Evolutionary conservation across 2,329 filamentous ascomycete species (phyloP).

Genomic region (Sporothrix pallida): DNA sequence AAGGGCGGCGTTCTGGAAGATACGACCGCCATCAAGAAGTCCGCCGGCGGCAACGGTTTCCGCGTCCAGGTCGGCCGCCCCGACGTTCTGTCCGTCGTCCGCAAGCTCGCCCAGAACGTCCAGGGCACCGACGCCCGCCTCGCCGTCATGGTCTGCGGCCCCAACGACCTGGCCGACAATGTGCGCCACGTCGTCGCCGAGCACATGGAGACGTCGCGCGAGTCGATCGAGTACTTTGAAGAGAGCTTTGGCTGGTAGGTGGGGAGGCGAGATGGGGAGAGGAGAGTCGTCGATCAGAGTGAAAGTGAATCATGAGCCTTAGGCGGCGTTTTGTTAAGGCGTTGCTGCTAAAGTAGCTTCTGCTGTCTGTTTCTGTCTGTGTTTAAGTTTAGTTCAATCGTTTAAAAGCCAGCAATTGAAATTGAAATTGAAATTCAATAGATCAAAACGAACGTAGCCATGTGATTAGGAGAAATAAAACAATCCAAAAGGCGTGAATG

Average conservation of each 20-base stretch:
- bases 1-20: not conserved
- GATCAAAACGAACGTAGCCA: not conserved
- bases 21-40: not conserved
- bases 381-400: not conserved
- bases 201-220: constrained; percentile 32
- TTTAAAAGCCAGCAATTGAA: constrained; percentile 4
- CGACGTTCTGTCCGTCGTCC: constrained; percentile 31
- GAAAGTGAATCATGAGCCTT: too few relatives aligned
- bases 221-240: constrained; percentile 38
- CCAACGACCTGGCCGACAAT: constrained; percentile 34
- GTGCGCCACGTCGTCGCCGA: constrained; percentile 31
- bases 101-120: constrained; percentile 22
- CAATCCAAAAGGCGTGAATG: not conserved
- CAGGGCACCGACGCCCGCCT: constrained; percentile 30
- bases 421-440: not conserved
- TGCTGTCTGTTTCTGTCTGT: not conserved
- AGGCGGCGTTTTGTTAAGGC: not conserved
- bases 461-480: not conserved
- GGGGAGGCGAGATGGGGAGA: not conserved
- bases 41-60: not conserved
- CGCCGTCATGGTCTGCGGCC: constrained; percentile 38
- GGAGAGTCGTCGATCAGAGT: not conserved
- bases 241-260: constrained; percentile 38
- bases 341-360: not conserved
- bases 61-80: constrained; percentile 34